These are phyloP conservation scores for Schoenoplectus triqueter DNA, from an alignment of 202 grass and related monocot species.

Conservation along the genomic window DNA sequence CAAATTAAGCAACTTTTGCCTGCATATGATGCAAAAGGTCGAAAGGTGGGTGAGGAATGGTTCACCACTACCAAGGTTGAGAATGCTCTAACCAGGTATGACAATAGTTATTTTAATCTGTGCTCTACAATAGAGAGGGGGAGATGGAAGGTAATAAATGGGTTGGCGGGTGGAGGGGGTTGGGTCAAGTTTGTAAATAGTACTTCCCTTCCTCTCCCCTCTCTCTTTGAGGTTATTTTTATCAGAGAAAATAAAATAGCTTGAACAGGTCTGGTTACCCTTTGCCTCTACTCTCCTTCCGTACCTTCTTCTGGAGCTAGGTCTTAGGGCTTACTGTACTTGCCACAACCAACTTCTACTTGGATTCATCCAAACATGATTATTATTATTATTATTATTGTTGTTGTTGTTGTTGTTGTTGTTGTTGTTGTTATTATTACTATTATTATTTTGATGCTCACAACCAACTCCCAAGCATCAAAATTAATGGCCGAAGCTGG, in stretches of 20 bases:
- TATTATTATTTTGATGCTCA: too few species aligned
- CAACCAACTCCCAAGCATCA: neutral
- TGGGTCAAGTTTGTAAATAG: too few species aligned
- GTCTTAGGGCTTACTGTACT: neutral
- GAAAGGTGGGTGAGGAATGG: constrained; percentile 97
- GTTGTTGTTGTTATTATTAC: too few species aligned
- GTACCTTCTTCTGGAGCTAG: too few species aligned
- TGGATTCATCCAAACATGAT: neutral
- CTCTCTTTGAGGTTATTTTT: too few species aligned
- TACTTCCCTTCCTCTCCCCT: too few species aligned
- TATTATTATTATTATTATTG: too few species aligned
- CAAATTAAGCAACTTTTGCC: constrained; percentile 88
- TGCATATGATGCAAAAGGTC: constrained; percentile 89
- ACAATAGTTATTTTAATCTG: neutral
- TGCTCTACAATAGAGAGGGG: neutral
- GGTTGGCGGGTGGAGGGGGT: neutral
- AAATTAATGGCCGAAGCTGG: neutral
- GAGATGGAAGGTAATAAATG: neutral
- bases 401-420: too few species aligned
- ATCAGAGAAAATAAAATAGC: too few species aligned
- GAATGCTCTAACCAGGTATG: constrained; percentile 75
- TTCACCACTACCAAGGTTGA: constrained; percentile 87
- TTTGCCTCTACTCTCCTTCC: too few species aligned
- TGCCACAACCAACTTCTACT: neutral
- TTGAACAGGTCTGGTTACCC: too few species aligned